Percentiles rank a stretch among this genome's conserved stretches.
Evolutionary conservation across 331 rosid species (phyloP).

Genomic region (Malus hybrid): DNA sequence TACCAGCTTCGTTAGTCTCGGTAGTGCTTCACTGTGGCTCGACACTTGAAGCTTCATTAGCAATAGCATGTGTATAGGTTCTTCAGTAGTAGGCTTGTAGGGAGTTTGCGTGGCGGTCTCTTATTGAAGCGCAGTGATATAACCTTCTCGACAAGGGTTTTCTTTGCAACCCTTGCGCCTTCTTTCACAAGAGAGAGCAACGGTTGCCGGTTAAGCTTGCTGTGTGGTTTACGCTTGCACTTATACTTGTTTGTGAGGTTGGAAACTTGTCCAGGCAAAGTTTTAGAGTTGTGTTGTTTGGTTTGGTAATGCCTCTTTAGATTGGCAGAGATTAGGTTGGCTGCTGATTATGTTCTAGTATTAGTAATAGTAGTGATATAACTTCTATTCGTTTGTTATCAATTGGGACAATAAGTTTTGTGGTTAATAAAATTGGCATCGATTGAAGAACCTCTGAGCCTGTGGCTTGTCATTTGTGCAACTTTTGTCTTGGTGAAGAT

Average conservation of each 20-base stretch:
- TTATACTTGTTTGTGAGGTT: constrained; percentile 4
- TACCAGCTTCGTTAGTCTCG: constrained; percentile 23
- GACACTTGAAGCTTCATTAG: constrained; percentile 32
- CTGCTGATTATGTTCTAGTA: constrained; percentile 5
- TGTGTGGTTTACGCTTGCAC: not conserved
- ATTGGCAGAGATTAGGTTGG: constrained; percentile 17
- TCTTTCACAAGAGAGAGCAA: not conserved
- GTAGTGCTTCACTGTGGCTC: constrained; percentile 33
- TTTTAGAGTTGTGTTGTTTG: constrained; percentile 15
- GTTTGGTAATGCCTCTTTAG: constrained; percentile 19
- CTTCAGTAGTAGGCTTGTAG: constrained; percentile 42
- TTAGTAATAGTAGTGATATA: not conserved
- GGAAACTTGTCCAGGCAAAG: constrained; percentile 9
- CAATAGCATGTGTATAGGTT: constrained; percentile 56
- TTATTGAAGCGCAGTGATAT: not conserved
- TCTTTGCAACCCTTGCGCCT: not conserved
- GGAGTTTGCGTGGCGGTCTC: constrained; percentile 34
- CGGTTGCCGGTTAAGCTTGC: not conserved
- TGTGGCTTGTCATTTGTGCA: not conserved
- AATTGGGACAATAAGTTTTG: constrained; percentile 6
- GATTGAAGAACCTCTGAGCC: too few relatives aligned
- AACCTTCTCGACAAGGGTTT: constrained; percentile 3
- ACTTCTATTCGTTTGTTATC: constrained; percentile 7
- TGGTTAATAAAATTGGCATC: constrained; percentile 6
- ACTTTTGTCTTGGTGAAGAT: not conserved